Evolutionary conservation across 2,329 filamentous ascomycete genomes (phyloP).

Genomic region (Hymenoscyphus infarciens): DNA sequence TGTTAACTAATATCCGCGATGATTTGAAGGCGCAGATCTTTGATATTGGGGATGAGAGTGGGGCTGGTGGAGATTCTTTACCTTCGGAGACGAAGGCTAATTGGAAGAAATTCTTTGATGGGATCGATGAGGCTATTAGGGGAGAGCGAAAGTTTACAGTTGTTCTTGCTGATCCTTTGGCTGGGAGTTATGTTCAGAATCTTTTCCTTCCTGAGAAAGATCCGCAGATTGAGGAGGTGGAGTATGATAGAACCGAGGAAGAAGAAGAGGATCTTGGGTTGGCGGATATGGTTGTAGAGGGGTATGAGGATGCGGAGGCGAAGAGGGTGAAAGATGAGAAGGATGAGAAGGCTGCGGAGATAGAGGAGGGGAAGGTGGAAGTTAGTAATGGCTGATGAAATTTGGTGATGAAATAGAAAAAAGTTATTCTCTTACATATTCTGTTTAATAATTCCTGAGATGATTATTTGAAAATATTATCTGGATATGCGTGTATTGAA

Average conservation of each 20-base stretch:
- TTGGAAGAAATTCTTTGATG: slow-evolving; percentile 80
- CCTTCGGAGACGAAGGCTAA: slow-evolving; percentile 57
- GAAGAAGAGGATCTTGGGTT: slow-evolving; percentile 93
- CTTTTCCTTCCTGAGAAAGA: slow-evolving; percentile 73
- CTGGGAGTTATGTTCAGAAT: slow-evolving; percentile 91
- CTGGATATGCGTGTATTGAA: background rate
- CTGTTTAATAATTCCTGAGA: background rate
- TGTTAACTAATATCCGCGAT: slow-evolving; percentile 86
- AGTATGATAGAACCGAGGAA: slow-evolving; percentile 83
- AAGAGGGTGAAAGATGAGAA: background rate
- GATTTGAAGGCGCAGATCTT: slow-evolving; percentile 89
- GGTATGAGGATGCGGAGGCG: slow-evolving; percentile 50
- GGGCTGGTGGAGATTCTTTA: slow-evolving; percentile 75
- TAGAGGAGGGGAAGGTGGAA: background rate
- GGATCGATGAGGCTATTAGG: slow-evolving; percentile 72
- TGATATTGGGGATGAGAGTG: slow-evolving; percentile 57
- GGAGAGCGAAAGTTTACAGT: slow-evolving; percentile 80
- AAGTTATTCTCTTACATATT: background rate
- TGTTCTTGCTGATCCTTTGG: slow-evolving; percentile 81
- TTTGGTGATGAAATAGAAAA: background rate
- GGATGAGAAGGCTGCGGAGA: background rate
- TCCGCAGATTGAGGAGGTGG: slow-evolving; percentile 74
- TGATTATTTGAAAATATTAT: background rate
- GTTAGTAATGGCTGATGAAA: background rate
- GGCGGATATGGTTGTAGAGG: slow-evolving; percentile 88